phyloP scores from a whole-genome alignment of 108 stramenopile genomes.

The Poteriospumella lacustris region DNA sequence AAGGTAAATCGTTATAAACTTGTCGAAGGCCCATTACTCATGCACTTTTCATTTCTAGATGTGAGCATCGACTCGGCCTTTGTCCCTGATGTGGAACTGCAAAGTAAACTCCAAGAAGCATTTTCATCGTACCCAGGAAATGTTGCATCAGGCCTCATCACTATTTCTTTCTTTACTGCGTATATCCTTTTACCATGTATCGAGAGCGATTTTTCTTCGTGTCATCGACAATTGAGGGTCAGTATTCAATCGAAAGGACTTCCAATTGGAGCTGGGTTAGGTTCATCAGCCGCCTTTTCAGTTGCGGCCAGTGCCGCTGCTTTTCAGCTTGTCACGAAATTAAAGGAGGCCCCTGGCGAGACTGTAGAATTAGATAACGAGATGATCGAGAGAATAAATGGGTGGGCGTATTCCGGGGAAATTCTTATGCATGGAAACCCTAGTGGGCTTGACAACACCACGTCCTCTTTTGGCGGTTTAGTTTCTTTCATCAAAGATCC shows the following conservation, averaged over 20 bases:
- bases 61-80: too few species aligned
- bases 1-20: too few species aligned
- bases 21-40: too few species aligned
- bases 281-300: constrained; percentile 45
- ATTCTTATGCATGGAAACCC: constrained; percentile 51
- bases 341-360: not conserved
- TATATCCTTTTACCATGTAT: too few species aligned
- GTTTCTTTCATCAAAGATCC: not conserved
- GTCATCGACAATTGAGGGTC: not conserved
- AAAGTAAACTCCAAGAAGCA: too few species aligned
- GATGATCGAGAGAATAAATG: constrained; percentile 43
- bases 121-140: too few species aligned
- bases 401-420: constrained; percentile 53
- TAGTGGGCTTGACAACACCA: constrained; percentile 59
- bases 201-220: not conserved
- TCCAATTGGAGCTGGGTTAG: constrained; percentile 45
- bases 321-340: constrained; percentile 9
- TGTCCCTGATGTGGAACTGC: too few species aligned
- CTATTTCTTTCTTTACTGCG: too few species aligned
- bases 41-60: too few species aligned
- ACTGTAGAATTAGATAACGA: not conserved
- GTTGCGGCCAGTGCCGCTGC: constrained; percentile 51
- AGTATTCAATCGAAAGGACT: constrained; percentile 15
- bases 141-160: too few species aligned
- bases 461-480: constrained; percentile 41